Conservation (phyloP, 1,139 yeast species). For the Debaryomycetaceae sp. region DNA sequence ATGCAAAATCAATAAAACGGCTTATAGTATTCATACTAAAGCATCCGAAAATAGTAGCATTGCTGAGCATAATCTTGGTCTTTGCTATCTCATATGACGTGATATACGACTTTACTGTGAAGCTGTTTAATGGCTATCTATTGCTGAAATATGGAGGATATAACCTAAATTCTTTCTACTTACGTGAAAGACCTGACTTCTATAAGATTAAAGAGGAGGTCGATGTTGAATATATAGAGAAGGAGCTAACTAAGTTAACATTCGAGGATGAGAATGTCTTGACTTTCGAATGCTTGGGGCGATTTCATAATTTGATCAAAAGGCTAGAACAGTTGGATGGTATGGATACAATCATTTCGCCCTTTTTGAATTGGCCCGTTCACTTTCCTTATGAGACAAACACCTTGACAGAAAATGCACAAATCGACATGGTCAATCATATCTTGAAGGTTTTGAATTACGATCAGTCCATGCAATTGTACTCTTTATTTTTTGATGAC, state of each 20-base stretch:
- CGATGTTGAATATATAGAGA: background rate
- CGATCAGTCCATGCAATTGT: slow-evolving; percentile 15
- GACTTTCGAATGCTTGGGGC: slow-evolving; percentile 13
- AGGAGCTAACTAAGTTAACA: background rate
- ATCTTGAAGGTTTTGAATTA: slow-evolving; percentile 26
- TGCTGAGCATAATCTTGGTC: slow-evolving; percentile 18
- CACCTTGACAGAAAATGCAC: background rate
- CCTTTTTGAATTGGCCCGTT: slow-evolving; percentile 17
- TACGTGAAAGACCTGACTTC: background rate
- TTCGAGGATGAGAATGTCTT: slow-evolving; percentile 12
- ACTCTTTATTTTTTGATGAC: slow-evolving; percentile 36
- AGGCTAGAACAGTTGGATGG: slow-evolving; percentile 3
- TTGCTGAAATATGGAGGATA: background rate
- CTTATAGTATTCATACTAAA: slow-evolving; percentile 1
- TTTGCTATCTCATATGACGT: slow-evolving; percentile 22
- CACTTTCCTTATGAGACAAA: slow-evolving; percentile 5
- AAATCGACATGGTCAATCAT: slow-evolving; percentile 5
- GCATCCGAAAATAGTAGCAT: slow-evolving; percentile 16
- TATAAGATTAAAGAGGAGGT: background rate
- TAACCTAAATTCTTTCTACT: background rate
- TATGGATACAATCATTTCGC: slow-evolving; percentile 15
- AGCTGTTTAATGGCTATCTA: slow-evolving; percentile 10
- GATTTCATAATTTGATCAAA: slow-evolving; percentile 5
- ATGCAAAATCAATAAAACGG: background rate
- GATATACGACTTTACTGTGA: slow-evolving; percentile 19